These are phyloP conservation scores for Ogataea methanolica DNA, from an alignment of 805 yeast genomes.

Conservation along the genomic window DNA sequence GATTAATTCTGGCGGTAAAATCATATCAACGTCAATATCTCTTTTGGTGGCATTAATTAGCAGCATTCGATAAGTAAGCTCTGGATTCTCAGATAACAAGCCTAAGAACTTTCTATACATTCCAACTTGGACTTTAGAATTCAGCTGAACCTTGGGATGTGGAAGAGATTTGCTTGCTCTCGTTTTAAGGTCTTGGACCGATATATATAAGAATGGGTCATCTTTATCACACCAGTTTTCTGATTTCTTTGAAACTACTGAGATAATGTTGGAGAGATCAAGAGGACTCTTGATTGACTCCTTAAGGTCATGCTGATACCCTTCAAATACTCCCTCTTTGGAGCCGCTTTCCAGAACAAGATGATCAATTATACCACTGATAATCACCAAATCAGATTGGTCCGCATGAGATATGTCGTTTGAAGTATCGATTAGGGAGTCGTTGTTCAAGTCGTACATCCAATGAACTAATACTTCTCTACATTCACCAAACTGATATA, in stretches of 20 bases:
- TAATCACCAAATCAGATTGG: conserved; percentile 32
- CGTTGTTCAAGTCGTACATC: conserved; percentile 33
- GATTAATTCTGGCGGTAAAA: conserved; percentile 38
- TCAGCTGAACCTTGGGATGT: conserved; percentile 43
- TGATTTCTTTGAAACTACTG: conserved; percentile 5
- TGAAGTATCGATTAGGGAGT: conserved; percentile 5
- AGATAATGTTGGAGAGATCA: conserved; percentile 19
- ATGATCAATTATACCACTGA: conserved; percentile 65
- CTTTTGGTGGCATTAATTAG: conserved; percentile 44
- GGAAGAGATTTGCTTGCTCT: conserved; percentile 44
- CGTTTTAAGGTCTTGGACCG: conserved; percentile 60
- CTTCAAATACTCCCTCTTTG: conserved; percentile 11
- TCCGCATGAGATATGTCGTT: background rate
- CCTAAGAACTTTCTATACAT: conserved; percentile 51
- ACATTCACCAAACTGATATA: conserved; percentile 47
- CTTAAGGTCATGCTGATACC: conserved; percentile 20
- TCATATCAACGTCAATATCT: conserved; percentile 43
- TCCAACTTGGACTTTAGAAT: conserved; percentile 56
- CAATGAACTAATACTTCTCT: conserved; percentile 61
- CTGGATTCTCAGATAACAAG: conserved; percentile 25
- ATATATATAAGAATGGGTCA: conserved; percentile 26
- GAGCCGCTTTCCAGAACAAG: conserved; percentile 25
- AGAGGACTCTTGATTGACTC: conserved; percentile 4
- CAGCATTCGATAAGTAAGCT: conserved; percentile 37
- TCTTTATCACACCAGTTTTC: conserved; percentile 24